phyloP scores from a whole-genome alignment of 2,329 filamentous ascomycete genomes.

The Teratosphaeria gauchensis region DNA sequence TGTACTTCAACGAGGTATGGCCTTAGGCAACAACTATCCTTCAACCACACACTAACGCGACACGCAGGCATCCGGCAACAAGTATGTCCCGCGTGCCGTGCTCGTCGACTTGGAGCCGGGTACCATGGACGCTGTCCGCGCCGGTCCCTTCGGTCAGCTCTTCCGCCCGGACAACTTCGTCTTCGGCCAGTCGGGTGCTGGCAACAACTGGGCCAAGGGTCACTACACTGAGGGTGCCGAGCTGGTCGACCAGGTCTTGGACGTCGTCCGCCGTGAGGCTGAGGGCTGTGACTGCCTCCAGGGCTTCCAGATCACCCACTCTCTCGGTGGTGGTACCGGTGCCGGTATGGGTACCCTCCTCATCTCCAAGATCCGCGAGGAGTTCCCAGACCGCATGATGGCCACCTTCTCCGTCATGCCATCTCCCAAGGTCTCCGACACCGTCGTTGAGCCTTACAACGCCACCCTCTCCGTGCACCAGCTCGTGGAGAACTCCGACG shows the following conservation, averaged over 20 bases:
- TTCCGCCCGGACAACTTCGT: slow-evolving; percentile 99
- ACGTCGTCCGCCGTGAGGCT: slow-evolving; percentile 96
- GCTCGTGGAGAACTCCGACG: slow-evolving; percentile 98
- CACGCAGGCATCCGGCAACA: slow-evolving; percentile 83
- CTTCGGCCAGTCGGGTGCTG: slow-evolving; percentile 97
- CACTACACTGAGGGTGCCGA: slow-evolving; percentile 99
- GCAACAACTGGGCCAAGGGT: slow-evolving; percentile 99
- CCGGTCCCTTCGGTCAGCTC: slow-evolving; percentile 95
- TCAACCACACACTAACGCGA: slow-evolving; percentile 19
- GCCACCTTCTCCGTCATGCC: slow-evolving; percentile 98
- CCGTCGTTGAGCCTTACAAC: slow-evolving; percentile 99
- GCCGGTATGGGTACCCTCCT: slow-evolving; percentile 99
- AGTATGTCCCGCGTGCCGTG: slow-evolving; percentile 98
- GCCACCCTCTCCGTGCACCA: slow-evolving; percentile 98
- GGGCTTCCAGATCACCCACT: slow-evolving; percentile 99
- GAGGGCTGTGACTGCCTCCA: slow-evolving; percentile 99
- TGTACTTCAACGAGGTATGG: slow-evolving; percentile 91
- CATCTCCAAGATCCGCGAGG: slow-evolving; percentile 99
- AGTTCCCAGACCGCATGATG: slow-evolving; percentile 99
- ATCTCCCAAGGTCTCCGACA: slow-evolving; percentile 98
- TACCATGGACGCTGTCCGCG: slow-evolving; percentile 98
- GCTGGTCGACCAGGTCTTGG: slow-evolving; percentile 94
- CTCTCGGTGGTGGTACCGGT: slow-evolving; percentile 98
- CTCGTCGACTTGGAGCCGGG: slow-evolving; percentile 99
- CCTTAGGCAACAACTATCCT: background rate